Conservation (phyloP, 176 grass and related monocot genomes). For the Bothriochloa decipiens region DNA sequence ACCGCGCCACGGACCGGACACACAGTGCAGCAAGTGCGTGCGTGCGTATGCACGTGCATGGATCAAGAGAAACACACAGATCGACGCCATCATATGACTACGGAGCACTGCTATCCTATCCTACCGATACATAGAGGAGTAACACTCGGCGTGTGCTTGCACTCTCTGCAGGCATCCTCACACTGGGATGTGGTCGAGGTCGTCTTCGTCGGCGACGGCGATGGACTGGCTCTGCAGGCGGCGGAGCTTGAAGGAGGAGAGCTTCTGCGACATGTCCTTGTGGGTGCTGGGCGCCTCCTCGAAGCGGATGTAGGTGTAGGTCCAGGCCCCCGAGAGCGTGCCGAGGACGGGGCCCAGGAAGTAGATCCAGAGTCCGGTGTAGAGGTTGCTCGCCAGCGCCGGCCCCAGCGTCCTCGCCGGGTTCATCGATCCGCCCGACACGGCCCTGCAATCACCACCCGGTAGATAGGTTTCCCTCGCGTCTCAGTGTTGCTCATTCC, state of each 20-base stretch:
- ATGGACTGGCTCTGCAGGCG: slow-evolving; percentile 76
- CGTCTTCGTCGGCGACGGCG: slow-evolving; percentile 41
- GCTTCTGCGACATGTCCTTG: slow-evolving; percentile 51
- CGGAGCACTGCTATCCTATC: background rate
- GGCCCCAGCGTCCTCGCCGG: slow-evolving; percentile 91
- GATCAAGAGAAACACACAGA: slow-evolving; percentile 1
- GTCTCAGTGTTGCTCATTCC: slow-evolving; percentile 23
- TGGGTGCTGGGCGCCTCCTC: slow-evolving; percentile 24
- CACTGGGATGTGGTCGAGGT: slow-evolving; percentile 44
- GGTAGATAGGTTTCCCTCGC: slow-evolving; percentile 20
- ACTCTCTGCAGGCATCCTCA: background rate
- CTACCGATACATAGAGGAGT: background rate
- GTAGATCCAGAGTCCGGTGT: slow-evolving; percentile 84
- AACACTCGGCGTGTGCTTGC: background rate
- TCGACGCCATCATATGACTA: background rate
- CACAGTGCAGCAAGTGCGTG: background rate
- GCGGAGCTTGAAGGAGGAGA: slow-evolving; percentile 91
- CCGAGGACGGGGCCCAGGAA: slow-evolving; percentile 81
- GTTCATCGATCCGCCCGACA: slow-evolving; percentile 99
- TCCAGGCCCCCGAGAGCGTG: slow-evolving; percentile 68
- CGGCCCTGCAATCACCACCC: slow-evolving; percentile 75
- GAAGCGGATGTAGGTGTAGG: slow-evolving; percentile 76
- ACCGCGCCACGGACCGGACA: background rate
- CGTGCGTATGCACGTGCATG: background rate
- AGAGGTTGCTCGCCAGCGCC: slow-evolving; percentile 81